phyloP scores from a whole-genome alignment of 192 early-diverging fungal genomes.

The Mortierella alpina region DNA sequence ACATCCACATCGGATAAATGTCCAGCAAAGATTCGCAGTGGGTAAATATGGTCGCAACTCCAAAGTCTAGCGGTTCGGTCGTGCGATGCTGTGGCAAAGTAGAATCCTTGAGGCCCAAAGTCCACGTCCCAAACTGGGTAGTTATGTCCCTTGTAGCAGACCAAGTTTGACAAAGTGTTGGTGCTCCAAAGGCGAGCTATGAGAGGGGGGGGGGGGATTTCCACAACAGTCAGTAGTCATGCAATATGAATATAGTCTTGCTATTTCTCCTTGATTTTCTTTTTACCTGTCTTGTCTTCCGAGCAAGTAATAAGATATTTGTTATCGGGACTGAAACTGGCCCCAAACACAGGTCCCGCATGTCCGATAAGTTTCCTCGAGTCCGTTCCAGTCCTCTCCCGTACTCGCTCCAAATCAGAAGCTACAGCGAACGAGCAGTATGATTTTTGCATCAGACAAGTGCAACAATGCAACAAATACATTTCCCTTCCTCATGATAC shows the following conservation, averaged over 20 bases:
- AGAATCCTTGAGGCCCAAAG: constrained; percentile 90
- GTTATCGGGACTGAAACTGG: constrained; percentile 87
- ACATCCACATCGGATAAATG: constrained; percentile 98
- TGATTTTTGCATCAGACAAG: background rate
- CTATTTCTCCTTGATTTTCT: too few species aligned
- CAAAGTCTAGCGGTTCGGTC: constrained; percentile 96
- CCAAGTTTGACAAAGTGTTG: constrained; percentile 91
- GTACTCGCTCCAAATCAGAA: constrained; percentile 68
- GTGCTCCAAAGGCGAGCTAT: constrained; percentile 95
- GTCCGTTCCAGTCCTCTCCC: constrained; percentile 69
- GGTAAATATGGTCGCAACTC: constrained; percentile 96
- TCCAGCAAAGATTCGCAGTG: constrained; percentile 96
- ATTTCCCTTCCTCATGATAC: background rate
- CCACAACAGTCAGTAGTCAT: background rate
- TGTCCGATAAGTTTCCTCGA: constrained; percentile 86
- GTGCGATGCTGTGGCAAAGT: constrained; percentile 97
- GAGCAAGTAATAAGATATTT: constrained; percentile 90
- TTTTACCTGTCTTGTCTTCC: constrained; percentile 87
- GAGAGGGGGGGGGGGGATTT: background rate
- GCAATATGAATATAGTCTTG: background rate
- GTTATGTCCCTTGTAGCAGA: constrained; percentile 96
- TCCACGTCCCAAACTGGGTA: constrained; percentile 97
- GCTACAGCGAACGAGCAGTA: constrained; percentile 30
- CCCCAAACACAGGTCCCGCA: constrained; percentile 89
- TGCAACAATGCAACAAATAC: too few species aligned